These are phyloP conservation scores for Ogataea philodendri DNA, from an alignment of 805 yeast genomes.

Conservation along the genomic window DNA sequence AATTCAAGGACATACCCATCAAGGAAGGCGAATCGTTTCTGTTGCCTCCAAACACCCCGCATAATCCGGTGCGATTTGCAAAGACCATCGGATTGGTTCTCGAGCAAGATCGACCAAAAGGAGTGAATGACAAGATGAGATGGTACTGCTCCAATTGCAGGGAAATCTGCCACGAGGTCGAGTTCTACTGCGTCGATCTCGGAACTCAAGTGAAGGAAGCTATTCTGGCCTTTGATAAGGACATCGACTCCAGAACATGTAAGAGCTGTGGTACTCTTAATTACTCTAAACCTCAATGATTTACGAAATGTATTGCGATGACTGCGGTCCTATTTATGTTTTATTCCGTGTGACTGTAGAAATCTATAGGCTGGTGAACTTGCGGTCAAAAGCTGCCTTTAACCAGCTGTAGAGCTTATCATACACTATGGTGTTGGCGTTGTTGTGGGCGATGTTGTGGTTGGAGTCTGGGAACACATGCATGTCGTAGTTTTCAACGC, in stretches of 20 bases:
- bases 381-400: constrained; percentile 47
- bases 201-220: constrained; percentile 91
- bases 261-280: constrained; percentile 69
- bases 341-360: no score
- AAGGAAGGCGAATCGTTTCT: constrained; percentile 87
- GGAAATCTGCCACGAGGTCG: constrained; percentile 61
- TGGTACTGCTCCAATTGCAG: constrained; percentile 84
- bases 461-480: constrained; percentile 92
- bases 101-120: constrained; percentile 85
- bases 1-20: constrained; percentile 70
- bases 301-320: not conserved
- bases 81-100: constrained; percentile 87
- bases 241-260: constrained; percentile 67
- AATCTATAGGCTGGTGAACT: constrained; percentile 4
- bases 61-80: constrained; percentile 83
- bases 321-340: no score
- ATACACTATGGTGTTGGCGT: constrained; percentile 72
- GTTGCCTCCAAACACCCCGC: constrained; percentile 82
- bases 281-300: constrained; percentile 56
- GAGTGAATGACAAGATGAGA: constrained; percentile 66
- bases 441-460: constrained; percentile 76
- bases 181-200: constrained; percentile 73
- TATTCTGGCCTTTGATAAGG: constrained; percentile 65
- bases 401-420: constrained; percentile 73
- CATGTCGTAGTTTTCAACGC: constrained; percentile 76